Evolutionary conservation across 495 filamentous ascomycete species (phyloP).

Genomic region (Darksidea phi): DNA sequence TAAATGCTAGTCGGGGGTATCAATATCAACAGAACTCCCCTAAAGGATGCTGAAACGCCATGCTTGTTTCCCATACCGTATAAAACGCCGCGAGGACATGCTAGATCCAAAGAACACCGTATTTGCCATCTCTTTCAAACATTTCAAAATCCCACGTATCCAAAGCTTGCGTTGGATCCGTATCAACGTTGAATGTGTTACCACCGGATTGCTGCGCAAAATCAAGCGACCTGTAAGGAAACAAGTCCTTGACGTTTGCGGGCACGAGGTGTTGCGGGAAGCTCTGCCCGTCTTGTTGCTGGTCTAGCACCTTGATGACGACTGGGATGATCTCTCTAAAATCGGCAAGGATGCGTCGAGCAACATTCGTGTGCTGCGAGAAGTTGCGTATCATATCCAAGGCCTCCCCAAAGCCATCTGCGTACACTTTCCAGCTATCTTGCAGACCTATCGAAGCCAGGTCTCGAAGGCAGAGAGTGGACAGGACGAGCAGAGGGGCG

Average conservation of each 20-base stretch:
- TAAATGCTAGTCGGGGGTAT: no score
- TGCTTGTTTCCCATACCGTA: no score
- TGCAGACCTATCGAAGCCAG: conserved; percentile 9
- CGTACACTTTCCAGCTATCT: conserved; percentile 6
- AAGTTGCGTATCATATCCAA: conserved; percentile 9
- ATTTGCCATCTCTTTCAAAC: no score
- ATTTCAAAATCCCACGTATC: no score
- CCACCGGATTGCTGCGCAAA: conserved; percentile 12
- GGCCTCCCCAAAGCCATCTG: conserved; percentile 1
- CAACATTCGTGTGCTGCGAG: not conserved
- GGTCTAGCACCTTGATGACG: conserved; percentile 1
- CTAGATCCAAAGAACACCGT: no score
- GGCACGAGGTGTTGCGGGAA: conserved; percentile 1
- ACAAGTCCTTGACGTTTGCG: conserved; percentile 2
- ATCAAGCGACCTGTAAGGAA: conserved; percentile 10
- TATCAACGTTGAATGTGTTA: not conserved
- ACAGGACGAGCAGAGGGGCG: conserved; percentile 10
- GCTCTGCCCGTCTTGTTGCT: not conserved
- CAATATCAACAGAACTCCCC: no score
- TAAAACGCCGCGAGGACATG: no score
- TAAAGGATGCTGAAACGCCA: no score
- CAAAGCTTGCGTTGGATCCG: no score
- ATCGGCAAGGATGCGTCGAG: conserved; percentile 20
- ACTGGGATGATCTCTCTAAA: conserved; percentile 14
- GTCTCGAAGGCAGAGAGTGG: conserved; percentile 12